Percentiles rank a stretch among this genome's conserved stretches.
These are phyloP conservation scores for Xylaria cubensis DNA, from an alignment of 495 filamentous ascomycete species.

Conservation along the genomic window DNA sequence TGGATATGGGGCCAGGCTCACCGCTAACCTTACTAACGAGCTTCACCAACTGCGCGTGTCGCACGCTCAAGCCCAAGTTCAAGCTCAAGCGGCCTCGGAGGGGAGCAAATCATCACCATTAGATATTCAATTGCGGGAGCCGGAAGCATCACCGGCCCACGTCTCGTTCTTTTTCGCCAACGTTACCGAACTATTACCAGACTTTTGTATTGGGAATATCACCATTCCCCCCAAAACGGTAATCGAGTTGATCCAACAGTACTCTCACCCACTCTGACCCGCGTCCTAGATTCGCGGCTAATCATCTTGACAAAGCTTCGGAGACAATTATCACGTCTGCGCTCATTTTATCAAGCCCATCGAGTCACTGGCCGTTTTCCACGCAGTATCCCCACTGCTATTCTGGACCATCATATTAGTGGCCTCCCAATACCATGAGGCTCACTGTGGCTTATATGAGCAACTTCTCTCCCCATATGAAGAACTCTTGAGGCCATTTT, in stretches of 20 bases:
- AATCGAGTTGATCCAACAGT: slow-evolving; percentile 21
- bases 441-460: slow-evolving; percentile 2
- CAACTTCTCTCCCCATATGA: slow-evolving; percentile 11
- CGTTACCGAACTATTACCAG: not conserved
- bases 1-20: slow-evolving; percentile 7
- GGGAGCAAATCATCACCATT: not conserved
- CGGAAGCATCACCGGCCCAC: not conserved
- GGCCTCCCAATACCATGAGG: not conserved
- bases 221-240: not conserved
- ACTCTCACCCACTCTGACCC: slow-evolving; percentile 9
- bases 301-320: slow-evolving; percentile 16
- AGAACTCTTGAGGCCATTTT: slow-evolving; percentile 9
- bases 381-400: not conserved
- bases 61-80: not conserved
- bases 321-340: not conserved
- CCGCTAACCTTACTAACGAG: slow-evolving; percentile 21
- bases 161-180: slow-evolving; percentile 17
- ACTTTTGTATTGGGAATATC: slow-evolving; percentile 9
- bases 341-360: slow-evolving; percentile 15
- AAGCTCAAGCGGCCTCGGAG: not conserved
- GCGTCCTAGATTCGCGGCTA: not conserved
- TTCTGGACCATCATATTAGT: slow-evolving; percentile 21
- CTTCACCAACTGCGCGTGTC: slow-evolving; percentile 23
- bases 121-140: not conserved
- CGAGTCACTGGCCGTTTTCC: slow-evolving; percentile 1